phyloP scores from a whole-genome alignment of 306 rosid species.

The Pueraria montana region DNA sequence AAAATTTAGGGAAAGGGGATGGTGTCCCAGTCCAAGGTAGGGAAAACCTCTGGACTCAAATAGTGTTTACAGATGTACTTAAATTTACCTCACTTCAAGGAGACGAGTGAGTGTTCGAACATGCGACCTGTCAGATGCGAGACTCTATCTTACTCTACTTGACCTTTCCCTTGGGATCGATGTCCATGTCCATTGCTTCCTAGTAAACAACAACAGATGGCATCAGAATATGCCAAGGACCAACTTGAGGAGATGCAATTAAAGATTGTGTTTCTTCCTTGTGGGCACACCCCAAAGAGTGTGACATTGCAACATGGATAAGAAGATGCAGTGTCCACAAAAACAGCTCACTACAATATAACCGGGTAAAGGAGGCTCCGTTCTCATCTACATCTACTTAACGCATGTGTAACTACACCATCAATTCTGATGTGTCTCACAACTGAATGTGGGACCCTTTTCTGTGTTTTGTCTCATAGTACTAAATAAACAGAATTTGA shows the following conservation, averaged over 20 bases:
- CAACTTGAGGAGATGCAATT: constrained; percentile 44
- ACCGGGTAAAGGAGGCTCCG: constrained; percentile 15
- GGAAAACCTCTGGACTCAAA: not conserved
- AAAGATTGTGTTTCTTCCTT: constrained; percentile 7
- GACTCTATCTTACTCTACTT: no score
- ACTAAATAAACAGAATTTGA: not conserved
- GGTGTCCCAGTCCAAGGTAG: not conserved
- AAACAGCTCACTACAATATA: not conserved
- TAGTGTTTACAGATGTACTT: not conserved
- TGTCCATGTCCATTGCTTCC: constrained; percentile 48
- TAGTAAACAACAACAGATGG: constrained; percentile 2
- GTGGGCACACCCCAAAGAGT: constrained; percentile 27
- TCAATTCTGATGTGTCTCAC: constrained; percentile 36
- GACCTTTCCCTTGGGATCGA: no score
- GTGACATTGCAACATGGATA: constrained; percentile 34
- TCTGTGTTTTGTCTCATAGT: not conserved
- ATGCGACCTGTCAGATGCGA: not conserved
- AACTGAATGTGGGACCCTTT: constrained; percentile 22
- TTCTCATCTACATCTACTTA: not conserved
- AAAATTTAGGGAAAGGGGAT: not conserved
- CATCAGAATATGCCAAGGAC: constrained; percentile 38
- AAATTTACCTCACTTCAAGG: not conserved
- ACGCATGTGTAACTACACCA: not conserved
- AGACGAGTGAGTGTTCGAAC: not conserved
- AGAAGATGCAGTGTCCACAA: constrained; percentile 16